These are phyloP conservation scores for Xeromyces bisporus DNA, from an alignment of 495 filamentous ascomycete species.

Conservation along the genomic window DNA sequence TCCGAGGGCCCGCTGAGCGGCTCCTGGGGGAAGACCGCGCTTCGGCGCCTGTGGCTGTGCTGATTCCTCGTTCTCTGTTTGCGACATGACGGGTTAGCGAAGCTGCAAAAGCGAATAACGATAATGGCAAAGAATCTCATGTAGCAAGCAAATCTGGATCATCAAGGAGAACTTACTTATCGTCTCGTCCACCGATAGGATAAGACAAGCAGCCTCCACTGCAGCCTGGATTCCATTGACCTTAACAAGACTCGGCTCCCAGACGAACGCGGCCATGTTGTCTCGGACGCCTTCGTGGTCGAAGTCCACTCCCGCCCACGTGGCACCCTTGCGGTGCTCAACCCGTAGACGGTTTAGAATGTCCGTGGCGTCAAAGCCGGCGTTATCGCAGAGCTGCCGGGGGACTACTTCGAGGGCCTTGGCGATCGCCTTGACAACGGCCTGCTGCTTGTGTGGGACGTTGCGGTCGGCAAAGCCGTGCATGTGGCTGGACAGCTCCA, in stretches of 20 bases:
- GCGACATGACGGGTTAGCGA: background rate
- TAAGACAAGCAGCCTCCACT: conserved; percentile 86
- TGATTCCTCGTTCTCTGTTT: conserved; percentile 70
- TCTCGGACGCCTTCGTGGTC: conserved; percentile 76
- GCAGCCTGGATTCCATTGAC: conserved; percentile 93
- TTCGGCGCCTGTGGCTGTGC: conserved; percentile 61
- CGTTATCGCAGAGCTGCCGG: conserved; percentile 93
- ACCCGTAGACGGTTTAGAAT: conserved; percentile 89
- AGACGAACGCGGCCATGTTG: conserved; percentile 88
- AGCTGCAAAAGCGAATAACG: conserved; percentile 3
- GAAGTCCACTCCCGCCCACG: conserved; percentile 95
- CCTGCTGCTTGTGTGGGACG: conserved; percentile 86
- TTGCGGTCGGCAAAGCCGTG: conserved; percentile 83
- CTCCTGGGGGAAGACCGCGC: conserved; percentile 70
- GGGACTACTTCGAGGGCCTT: conserved; percentile 96
- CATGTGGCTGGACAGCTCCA: conserved; percentile 88
- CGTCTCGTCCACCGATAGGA: conserved; percentile 91
- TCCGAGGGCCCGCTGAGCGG: conserved; percentile 75
- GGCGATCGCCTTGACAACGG: conserved; percentile 93
- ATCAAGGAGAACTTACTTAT: conserved; percentile 43
- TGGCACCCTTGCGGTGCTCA: conserved; percentile 78
- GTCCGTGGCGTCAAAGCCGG: conserved; percentile 94
- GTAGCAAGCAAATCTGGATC: background rate
- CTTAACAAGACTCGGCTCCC: conserved; percentile 94
- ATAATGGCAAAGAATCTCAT: too few species aligned